phyloP scores from a whole-genome alignment of 805 yeast species.

The Maudiozyma turicensis region DNA sequence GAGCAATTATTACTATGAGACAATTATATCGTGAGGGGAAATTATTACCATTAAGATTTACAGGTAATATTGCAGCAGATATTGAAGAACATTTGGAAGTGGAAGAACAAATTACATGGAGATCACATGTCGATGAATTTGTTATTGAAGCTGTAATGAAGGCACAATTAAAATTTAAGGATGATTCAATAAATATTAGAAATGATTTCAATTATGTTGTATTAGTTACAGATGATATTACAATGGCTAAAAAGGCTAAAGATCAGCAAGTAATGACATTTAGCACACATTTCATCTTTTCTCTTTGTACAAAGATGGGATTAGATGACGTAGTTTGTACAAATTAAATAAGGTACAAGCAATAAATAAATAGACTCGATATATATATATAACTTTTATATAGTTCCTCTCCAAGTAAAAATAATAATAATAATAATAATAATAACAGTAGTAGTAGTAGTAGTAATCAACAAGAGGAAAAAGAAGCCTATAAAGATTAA shows the following conservation, averaged over 20 bases:
- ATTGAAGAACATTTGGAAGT: conserved; percentile 66
- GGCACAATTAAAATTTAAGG: conserved; percentile 10
- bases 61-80: conserved; percentile 58
- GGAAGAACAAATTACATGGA: conserved; percentile 64
- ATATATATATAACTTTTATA: neutral
- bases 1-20: conserved; percentile 66
- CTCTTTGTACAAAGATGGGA: conserved; percentile 20
- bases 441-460: no score
- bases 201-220: conserved; percentile 46
- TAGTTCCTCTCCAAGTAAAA: no score
- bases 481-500: no score
- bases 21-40: conserved; percentile 50
- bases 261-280: conserved; percentile 25
- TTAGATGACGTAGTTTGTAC: conserved; percentile 6
- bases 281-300: conserved; percentile 28
- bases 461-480: no score
- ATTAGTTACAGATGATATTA: conserved; percentile 63
- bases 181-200: neutral
- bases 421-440: no score
- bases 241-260: conserved; percentile 54
- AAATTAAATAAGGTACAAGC: conserved; percentile 1
- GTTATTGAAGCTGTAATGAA: conserved; percentile 42
- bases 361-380: neutral
- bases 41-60: conserved; percentile 53
- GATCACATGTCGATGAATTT: conserved; percentile 61